These are phyloP conservation scores for Pleurotus ostreatus DNA, from an alignment of 768 basidiomycete genomes.

Conservation along the genomic window DNA sequence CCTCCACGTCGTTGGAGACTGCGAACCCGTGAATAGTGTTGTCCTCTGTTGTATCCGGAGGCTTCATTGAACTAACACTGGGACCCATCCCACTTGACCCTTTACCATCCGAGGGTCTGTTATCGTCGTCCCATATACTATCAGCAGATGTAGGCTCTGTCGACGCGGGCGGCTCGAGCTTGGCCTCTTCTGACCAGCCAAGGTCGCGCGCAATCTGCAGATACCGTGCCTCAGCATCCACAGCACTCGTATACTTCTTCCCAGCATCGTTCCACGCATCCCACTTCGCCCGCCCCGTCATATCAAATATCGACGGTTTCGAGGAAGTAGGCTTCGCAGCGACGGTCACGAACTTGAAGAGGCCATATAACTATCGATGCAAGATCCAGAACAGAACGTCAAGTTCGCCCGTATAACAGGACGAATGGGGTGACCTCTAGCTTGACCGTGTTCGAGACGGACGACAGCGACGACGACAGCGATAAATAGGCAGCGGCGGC, in stretches of 20 bases:
- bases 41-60: slow-evolving; percentile 30
- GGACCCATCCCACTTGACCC: slow-evolving; percentile 51
- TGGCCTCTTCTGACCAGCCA: slow-evolving; percentile 56
- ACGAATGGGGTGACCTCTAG: slow-evolving; percentile 59
- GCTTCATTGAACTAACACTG: slow-evolving; percentile 57
- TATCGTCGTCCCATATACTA: slow-evolving; percentile 44
- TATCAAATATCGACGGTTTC: slow-evolving; percentile 75
- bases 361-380: slow-evolving; percentile 67
- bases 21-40: slow-evolving; percentile 58
- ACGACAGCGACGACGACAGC: slow-evolving; percentile 44
- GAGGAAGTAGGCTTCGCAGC: slow-evolving; percentile 47
- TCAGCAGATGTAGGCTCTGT: slow-evolving; percentile 18
- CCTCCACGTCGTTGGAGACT: slow-evolving; percentile 47
- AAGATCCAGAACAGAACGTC: slow-evolving; percentile 18
- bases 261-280: slow-evolving; percentile 68
- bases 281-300: slow-evolving; percentile 82
- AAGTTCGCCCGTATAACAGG: background rate
- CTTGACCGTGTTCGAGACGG: slow-evolving; percentile 59
- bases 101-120: slow-evolving; percentile 22
- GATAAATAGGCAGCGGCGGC: slow-evolving; percentile 66
- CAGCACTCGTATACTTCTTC: slow-evolving; percentile 35
- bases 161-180: background rate
- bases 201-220: slow-evolving; percentile 61
- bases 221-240: slow-evolving; percentile 61
- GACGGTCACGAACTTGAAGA: slow-evolving; percentile 75